phyloP scores from a whole-genome alignment of 2,329 filamentous ascomycete species.

The Chaetoscypha palmicola region DNA sequence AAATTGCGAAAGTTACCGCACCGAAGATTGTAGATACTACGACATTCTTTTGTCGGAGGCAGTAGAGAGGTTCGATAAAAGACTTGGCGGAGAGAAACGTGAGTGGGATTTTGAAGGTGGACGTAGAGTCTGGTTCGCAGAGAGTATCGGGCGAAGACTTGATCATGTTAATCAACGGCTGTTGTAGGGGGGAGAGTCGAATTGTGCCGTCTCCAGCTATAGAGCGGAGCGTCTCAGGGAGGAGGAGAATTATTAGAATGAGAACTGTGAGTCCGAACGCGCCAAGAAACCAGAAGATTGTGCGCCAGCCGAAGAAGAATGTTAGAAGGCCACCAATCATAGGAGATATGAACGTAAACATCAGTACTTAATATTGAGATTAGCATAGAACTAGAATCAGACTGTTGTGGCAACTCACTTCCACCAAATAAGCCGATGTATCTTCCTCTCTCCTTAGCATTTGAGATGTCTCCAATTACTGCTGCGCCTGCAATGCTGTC shows the following conservation, averaged over 20 bases:
- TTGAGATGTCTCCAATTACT: slow-evolving; percentile 57
- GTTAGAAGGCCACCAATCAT: slow-evolving; percentile 42
- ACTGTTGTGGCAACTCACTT: slow-evolving; percentile 3
- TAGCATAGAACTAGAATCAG: slow-evolving; percentile 24
- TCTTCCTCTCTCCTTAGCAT: slow-evolving; percentile 49
- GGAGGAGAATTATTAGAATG: slow-evolving; percentile 27
- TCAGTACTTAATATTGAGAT: slow-evolving; percentile 27
- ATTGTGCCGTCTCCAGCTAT: slow-evolving; percentile 24
- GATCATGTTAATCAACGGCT: slow-evolving; percentile 28
- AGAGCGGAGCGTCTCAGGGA: slow-evolving; percentile 23
- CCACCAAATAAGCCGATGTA: slow-evolving; percentile 54
- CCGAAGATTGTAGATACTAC: slow-evolving; percentile 33
- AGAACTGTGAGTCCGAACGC: slow-evolving; percentile 34
- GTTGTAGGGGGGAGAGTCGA: slow-evolving; percentile 31
- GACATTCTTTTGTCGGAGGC: slow-evolving; percentile 8
- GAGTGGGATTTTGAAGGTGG: slow-evolving; percentile 32
- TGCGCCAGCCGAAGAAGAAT: slow-evolving; percentile 39
- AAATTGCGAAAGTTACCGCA: slow-evolving; percentile 38
- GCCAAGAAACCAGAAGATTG: slow-evolving; percentile 45
- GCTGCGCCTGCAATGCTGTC: slow-evolving; percentile 36
- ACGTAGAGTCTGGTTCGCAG: slow-evolving; percentile 4
- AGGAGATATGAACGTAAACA: slow-evolving; percentile 35
- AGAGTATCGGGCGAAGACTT: slow-evolving; percentile 2
- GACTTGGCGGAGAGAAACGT: slow-evolving; percentile 31
- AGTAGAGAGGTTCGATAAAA: slow-evolving; percentile 8